These are phyloP conservation scores for Linderniella brevidens DNA, from an alignment of 257 asterid species.

Conservation along the genomic window DNA sequence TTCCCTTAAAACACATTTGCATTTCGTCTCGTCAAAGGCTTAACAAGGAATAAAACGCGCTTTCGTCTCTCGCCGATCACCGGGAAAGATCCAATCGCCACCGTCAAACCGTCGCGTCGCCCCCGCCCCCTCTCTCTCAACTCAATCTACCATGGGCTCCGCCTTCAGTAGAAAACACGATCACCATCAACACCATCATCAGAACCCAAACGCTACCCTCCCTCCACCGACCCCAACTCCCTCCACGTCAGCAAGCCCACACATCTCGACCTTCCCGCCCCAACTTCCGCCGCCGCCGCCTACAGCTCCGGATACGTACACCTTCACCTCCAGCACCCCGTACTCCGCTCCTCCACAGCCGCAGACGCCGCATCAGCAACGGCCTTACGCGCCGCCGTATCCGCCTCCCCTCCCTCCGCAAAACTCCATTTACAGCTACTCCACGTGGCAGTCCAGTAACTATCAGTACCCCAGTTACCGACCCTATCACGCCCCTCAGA, in stretches of 20 bases:
- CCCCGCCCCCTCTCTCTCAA: constrained; percentile 2
- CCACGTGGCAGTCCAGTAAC: constrained; percentile 7
- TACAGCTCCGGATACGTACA: constrained; percentile 15
- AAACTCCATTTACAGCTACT: constrained; percentile 19
- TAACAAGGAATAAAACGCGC: too few species aligned
- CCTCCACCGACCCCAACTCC: constrained; percentile 12
- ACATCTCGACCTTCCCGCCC: constrained; percentile 7
- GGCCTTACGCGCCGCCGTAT: constrained; percentile 9
- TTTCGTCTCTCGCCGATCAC: too few species aligned
- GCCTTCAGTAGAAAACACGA: constrained; percentile 42
- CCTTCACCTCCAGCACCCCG: constrained; percentile 13
- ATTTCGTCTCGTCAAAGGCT: too few species aligned
- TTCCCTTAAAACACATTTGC: too few species aligned
- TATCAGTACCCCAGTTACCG: constrained; percentile 27
- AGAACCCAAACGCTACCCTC: constrained; percentile 19
- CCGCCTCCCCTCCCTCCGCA: constrained; percentile 17
- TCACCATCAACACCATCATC: constrained; percentile 16
- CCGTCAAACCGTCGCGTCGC: constrained; percentile 3
- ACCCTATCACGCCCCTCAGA: constrained; percentile 29
- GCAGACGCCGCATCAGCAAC: background rate
- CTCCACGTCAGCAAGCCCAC: constrained; percentile 13
- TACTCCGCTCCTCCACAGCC: constrained; percentile 11
- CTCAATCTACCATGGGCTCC: constrained; percentile 28
- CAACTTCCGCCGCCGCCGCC: constrained; percentile 16
- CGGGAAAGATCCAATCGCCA: background rate